Evolutionary conservation across 1,139 yeast species (phyloP), one percentile per base, ranked within the genome.

Genomic region (Yamadazyma songkhlaensis): DNA sequence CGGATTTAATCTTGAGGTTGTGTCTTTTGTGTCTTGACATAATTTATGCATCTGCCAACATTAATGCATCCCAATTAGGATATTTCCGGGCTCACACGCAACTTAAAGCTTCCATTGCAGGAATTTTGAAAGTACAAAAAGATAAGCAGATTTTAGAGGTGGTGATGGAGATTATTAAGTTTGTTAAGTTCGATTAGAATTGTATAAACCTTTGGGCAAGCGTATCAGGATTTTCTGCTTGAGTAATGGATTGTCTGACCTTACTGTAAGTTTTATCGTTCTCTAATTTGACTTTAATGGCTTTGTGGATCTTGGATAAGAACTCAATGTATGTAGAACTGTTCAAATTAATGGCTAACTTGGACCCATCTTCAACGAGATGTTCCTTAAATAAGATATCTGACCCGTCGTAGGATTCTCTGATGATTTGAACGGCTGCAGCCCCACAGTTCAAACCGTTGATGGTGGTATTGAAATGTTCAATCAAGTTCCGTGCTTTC

Each of bases 301-400:
- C 73, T 46, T 72, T 76, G 54, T 86, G 94, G 43, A 85, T 60
- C 35, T 71, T 72, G 4, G 79, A 60, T 46, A 85, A 60, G 50
- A 77, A 84, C 38, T 82, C 92, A 4, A 77, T 61, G 52, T 76
- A 81, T 14, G 78, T 71, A 1, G 82, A 72, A 40, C 81, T 57
- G 34, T 54, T 59, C 11, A 60, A 42, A 4, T 56, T 49, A 24
- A 54, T 51, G 2, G 54, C 46, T 3, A 65, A 52, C 22, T 59
- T 57, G 14, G 64, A 49, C 9, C 58, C 72, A 54, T 92, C 98
- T 52, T 92, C 97, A 21, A 83, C 77, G 54, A 92, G 64, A 37
- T 76, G 54, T 32, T 80, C 81, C 36, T 72, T 65, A 49, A 85
- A 79, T 38, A 74, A 79, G 28, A 60, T 56, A 47, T 81, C 84